Conservation (phyloP, 371 early-diverging fungal genomes). For the Fennellomyces sp. region DNA sequence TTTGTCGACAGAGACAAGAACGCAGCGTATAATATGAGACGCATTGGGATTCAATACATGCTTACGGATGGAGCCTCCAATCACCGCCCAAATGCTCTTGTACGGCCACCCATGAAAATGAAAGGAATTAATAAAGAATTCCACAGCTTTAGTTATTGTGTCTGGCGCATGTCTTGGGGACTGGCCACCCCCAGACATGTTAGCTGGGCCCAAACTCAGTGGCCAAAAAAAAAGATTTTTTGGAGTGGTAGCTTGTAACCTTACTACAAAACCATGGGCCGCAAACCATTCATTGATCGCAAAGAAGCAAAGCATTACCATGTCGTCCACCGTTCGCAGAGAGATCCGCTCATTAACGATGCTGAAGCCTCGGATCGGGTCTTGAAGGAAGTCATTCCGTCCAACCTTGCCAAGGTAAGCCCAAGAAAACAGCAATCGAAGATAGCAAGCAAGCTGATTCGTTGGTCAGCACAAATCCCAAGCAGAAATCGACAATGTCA, state of each 20-base stretch:
- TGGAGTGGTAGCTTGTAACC: no score
- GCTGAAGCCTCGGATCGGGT: conserved; percentile 80
- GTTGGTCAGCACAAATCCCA: conserved; percentile 38
- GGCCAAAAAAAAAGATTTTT: neutral
- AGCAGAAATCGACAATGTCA: conserved; percentile 39
- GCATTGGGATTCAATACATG: no score
- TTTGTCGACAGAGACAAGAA: no score
- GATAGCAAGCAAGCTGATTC: neutral
- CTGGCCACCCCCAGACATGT: no score
- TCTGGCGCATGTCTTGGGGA: no score
- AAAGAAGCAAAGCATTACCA: conserved; percentile 83
- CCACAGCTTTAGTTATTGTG: no score
- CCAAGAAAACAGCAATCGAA: neutral
- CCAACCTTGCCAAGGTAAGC: conserved; percentile 70
- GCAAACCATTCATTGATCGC: conserved; percentile 88
- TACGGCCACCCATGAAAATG: no score
- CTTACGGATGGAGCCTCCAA: no score
- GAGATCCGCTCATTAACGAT: conserved; percentile 90
- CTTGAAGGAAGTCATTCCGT: conserved; percentile 76
- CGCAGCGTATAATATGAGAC: no score
- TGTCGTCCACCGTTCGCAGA: conserved; percentile 94
- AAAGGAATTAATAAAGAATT: no score
- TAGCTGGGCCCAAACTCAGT: no score
- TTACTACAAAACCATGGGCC: conserved; percentile 56
- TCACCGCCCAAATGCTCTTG: no score